Conservation (phyloP, 1,284 basidiomycete species). For the Ustilago lituana region DNA sequence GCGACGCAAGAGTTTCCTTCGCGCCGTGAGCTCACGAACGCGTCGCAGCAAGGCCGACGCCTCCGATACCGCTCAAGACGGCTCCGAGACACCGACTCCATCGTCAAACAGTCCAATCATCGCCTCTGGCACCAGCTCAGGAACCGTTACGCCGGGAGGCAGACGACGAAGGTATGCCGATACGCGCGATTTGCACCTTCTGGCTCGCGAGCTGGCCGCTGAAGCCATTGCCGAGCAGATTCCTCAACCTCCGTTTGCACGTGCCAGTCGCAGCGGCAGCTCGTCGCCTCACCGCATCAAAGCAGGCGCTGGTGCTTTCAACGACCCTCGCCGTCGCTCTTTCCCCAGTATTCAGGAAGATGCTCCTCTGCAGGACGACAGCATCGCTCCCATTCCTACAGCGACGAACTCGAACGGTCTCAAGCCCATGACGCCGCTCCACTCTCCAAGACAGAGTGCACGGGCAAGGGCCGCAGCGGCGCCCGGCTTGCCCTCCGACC, state of each 20-base stretch:
- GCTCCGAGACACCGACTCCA: slow-evolving; percentile 21
- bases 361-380: slow-evolving; percentile 30
- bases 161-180: slow-evolving; percentile 48
- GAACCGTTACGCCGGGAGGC: slow-evolving; percentile 30
- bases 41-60: slow-evolving; percentile 14
- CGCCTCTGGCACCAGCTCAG: slow-evolving; percentile 15
- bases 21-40: slow-evolving; percentile 23
- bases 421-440: slow-evolving; percentile 36
- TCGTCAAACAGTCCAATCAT: slow-evolving; percentile 11
- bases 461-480: neutral
- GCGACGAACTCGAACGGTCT: slow-evolving; percentile 16
- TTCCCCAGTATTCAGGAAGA: slow-evolving; percentile 49
- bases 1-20: slow-evolving; percentile 39
- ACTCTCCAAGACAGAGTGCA: slow-evolving; percentile 1
- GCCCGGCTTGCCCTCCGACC: slow-evolving; percentile 9
- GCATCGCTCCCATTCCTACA: slow-evolving; percentile 6
- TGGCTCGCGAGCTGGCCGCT: slow-evolving; percentile 57
- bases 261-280: slow-evolving; percentile 40
- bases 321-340: slow-evolving; percentile 44
- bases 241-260: slow-evolving; percentile 37
- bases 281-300: slow-evolving; percentile 43
- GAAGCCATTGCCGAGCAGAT: slow-evolving; percentile 49
- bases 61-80: slow-evolving; percentile 4
- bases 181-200: slow-evolving; percentile 54
- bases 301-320: slow-evolving; percentile 11